phyloP scores from a whole-genome alignment of 1,284 basidiomycete genomes.

The Tylopilus sp. region DNA sequence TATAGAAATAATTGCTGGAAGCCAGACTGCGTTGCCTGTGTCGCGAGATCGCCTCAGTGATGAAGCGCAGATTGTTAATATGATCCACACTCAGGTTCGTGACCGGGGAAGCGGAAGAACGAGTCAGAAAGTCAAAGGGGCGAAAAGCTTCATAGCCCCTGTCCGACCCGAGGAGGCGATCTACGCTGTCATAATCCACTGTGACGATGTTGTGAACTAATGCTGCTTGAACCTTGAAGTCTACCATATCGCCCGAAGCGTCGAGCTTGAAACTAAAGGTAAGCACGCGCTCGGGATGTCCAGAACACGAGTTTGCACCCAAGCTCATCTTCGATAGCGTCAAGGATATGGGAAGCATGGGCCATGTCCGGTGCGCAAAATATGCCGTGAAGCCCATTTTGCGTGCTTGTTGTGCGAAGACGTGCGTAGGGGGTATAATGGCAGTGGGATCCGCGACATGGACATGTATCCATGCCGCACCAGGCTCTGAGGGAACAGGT shows the following conservation, averaged over 20 bases:
- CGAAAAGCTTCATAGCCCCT: constrained; percentile 22
- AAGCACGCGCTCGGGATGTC: constrained; percentile 55
- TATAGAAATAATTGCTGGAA: constrained; percentile 27
- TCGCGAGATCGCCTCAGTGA: constrained; percentile 18
- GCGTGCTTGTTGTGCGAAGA: constrained; percentile 55
- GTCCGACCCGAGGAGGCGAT: constrained; percentile 43
- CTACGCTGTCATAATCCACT: constrained; percentile 70
- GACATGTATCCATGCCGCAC: constrained; percentile 78
- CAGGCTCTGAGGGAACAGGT: constrained; percentile 51
- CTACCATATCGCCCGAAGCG: constrained; percentile 60
- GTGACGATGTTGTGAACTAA: constrained; percentile 67
- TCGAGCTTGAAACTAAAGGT: constrained; percentile 82
- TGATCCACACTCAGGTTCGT: constrained; percentile 34
- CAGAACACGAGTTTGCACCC: constrained; percentile 39
- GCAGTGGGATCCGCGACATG: constrained; percentile 95
- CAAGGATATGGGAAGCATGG: constrained; percentile 64
- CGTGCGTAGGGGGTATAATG: constrained; percentile 67
- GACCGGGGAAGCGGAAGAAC: constrained; percentile 1
- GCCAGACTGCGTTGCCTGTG: constrained; percentile 25
- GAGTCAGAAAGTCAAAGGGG: constrained; percentile 41
- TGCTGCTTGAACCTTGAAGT: constrained; percentile 69
- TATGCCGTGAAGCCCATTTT: constrained; percentile 54
- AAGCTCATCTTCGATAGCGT: constrained; percentile 55
- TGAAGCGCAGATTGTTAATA: constrained; percentile 34
- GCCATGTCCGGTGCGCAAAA: constrained; percentile 59